Evolutionary conservation across 1,139 yeast species (phyloP).

Genomic region (Suhomyces bokatorum): DNA sequence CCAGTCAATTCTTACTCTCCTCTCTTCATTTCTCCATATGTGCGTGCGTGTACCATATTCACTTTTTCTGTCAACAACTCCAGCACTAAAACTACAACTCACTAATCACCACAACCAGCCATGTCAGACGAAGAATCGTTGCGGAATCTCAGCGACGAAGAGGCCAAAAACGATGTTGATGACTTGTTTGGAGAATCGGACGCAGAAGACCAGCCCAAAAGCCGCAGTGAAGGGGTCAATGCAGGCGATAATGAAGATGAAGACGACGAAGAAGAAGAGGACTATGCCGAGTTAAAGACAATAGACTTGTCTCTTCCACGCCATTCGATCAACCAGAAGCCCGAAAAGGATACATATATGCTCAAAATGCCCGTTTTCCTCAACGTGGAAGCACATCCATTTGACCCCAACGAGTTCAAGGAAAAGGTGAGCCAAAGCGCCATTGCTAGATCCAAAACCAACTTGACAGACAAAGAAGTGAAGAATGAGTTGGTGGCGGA

Average conservation of each 20-base stretch:
- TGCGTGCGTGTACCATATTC: background rate
- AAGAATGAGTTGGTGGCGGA: constrained; percentile 50
- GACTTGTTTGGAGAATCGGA: constrained; percentile 55
- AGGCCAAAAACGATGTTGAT: constrained; percentile 29
- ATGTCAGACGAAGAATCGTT: constrained; percentile 19
- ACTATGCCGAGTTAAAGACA: constrained; percentile 43
- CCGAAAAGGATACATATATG: constrained; percentile 48
- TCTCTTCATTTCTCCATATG: background rate
- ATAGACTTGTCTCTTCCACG: constrained; percentile 70
- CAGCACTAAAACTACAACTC: background rate
- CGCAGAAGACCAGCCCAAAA: constrained; percentile 29
- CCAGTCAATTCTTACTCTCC: background rate
- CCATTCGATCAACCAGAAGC: constrained; percentile 57
- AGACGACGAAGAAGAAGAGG: constrained; percentile 34
- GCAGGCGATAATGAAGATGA: constrained; percentile 25
- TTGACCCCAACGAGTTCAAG: constrained; percentile 72
- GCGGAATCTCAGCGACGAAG: constrained; percentile 19
- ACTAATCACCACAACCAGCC: background rate
- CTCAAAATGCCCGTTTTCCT: constrained; percentile 82
- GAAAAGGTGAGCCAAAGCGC: constrained; percentile 54
- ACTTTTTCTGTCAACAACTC: constrained; percentile 2
- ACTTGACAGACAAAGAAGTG: constrained; percentile 35
- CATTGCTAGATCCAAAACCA: constrained; percentile 36
- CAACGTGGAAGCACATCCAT: constrained; percentile 81
- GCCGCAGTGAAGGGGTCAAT: constrained; percentile 14